Percentiles rank a stretch among this genome's conserved stretches.
Conservation (phyloP, 2,329 filamentous ascomycete species). For the Beauveria bassiana region DNA sequence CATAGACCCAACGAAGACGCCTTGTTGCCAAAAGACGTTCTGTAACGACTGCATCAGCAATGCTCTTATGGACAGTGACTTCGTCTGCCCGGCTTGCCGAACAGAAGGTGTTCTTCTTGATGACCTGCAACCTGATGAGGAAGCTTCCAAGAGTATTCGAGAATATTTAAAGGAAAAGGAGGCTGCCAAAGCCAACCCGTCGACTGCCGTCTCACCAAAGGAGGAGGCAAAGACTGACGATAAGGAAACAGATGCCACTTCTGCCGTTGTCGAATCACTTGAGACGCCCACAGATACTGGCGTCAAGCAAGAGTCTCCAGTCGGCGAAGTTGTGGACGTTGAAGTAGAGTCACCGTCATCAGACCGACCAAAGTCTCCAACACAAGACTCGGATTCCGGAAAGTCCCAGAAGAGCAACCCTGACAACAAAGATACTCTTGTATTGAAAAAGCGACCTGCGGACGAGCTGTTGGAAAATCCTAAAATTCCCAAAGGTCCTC, state of each 20-base stretch:
- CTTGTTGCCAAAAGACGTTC: slow-evolving; percentile 96
- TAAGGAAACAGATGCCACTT: slow-evolving; percentile 30
- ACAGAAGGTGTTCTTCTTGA: slow-evolving; percentile 89
- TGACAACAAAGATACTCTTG: slow-evolving; percentile 24
- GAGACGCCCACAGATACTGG: not conserved
- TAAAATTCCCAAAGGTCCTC: slow-evolving; percentile 57
- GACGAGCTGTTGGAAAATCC: slow-evolving; percentile 62
- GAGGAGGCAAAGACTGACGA: slow-evolving; percentile 29
- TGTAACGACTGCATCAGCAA: slow-evolving; percentile 99
- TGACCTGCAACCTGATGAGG: slow-evolving; percentile 77
- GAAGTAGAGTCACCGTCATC: slow-evolving; percentile 15
- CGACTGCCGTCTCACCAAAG: slow-evolving; percentile 25
- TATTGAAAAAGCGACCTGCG: slow-evolving; percentile 72
- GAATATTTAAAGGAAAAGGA: slow-evolving; percentile 58
- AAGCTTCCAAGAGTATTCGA: slow-evolving; percentile 70
- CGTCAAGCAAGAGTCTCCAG: not conserved
- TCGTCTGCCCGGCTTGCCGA: slow-evolving; percentile 87
- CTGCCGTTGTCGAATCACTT: slow-evolving; percentile 7
- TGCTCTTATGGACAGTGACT: slow-evolving; percentile 96
- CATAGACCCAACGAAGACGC: slow-evolving; percentile 97
- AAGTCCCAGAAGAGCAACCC: slow-evolving; percentile 26
- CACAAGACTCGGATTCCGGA: slow-evolving; percentile 27
- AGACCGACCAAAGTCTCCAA: slow-evolving; percentile 21
- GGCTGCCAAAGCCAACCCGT: slow-evolving; percentile 33
- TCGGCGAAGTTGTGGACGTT: not conserved